phyloP scores from a whole-genome alignment of 2,329 filamentous ascomycete species.

The Biscogniauxia marginata region DNA sequence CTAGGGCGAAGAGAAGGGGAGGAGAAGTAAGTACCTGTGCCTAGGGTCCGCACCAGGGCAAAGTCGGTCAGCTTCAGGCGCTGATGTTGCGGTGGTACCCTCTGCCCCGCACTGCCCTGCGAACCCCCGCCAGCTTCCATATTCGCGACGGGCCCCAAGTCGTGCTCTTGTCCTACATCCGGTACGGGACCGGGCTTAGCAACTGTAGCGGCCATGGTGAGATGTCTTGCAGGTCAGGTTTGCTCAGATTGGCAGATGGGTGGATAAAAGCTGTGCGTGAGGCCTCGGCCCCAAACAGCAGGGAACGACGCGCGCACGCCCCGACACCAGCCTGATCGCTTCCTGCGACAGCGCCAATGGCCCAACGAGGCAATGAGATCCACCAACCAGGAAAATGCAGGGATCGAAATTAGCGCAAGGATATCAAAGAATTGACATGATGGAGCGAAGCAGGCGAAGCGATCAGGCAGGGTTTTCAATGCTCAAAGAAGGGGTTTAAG shows the following conservation, averaged over 20 bases:
- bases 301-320: background rate
- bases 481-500: background rate
- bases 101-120: slow-evolving; percentile 22
- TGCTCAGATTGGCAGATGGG: background rate
- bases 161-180: slow-evolving; percentile 23
- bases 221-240: slow-evolving; percentile 6
- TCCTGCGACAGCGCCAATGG: background rate
- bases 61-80: slow-evolving; percentile 59
- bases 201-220: slow-evolving; percentile 34
- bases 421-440: background rate
- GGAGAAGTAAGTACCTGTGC: slow-evolving; percentile 57
- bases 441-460: slow-evolving; percentile 1
- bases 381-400: background rate
- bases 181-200: slow-evolving; percentile 26
- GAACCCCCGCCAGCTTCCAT: slow-evolving; percentile 17
- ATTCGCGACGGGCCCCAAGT: slow-evolving; percentile 20
- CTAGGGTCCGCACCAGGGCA: slow-evolving; percentile 70
- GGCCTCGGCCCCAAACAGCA: background rate
- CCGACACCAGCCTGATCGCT: background rate
- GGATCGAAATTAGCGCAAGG: background rate
- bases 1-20: background rate
- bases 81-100: slow-evolving; percentile 32
- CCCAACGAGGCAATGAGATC: background rate
- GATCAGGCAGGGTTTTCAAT: slow-evolving; percentile 9
- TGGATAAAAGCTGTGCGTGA: background rate